phyloP scores from a whole-genome alignment of 768 basidiomycete genomes.

The Collybia mongolica region DNA sequence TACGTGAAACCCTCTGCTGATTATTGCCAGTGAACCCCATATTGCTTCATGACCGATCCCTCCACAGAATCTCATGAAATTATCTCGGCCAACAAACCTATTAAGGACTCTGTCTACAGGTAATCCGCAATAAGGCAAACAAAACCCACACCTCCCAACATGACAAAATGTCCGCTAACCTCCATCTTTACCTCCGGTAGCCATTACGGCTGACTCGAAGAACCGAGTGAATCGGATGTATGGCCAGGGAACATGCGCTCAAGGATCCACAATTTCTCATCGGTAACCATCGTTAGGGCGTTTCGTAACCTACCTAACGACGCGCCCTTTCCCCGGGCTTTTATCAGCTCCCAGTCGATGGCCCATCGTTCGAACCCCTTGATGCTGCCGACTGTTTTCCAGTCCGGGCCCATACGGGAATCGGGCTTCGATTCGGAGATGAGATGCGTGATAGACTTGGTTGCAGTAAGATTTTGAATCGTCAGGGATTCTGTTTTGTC shows the following conservation, averaged over 20 bases:
- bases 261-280: constrained; percentile 49
- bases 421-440: constrained; percentile 49
- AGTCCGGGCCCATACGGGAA: constrained; percentile 19
- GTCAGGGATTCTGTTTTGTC: constrained; percentile 78
- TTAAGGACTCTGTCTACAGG: no score
- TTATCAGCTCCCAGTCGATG: constrained; percentile 24
- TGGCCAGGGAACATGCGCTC: constrained; percentile 24
- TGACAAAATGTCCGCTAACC: no score
- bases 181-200: no score
- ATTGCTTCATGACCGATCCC: no score
- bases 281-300: constrained; percentile 35
- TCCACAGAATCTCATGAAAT: no score
- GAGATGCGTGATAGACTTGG: constrained; percentile 53
- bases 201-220: no score
- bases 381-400: constrained; percentile 44
- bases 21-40: no score
- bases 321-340: constrained; percentile 10
- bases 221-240: no score
- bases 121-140: no score
- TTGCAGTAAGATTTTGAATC: constrained; percentile 33
- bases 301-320: constrained; percentile 20
- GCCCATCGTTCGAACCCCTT: constrained; percentile 22
- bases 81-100: no score
- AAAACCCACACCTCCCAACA: no score
- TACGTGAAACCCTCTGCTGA: no score